phyloP scores from a whole-genome alignment of 306 rosid genomes.

The Luffa aegyptiaca region DNA sequence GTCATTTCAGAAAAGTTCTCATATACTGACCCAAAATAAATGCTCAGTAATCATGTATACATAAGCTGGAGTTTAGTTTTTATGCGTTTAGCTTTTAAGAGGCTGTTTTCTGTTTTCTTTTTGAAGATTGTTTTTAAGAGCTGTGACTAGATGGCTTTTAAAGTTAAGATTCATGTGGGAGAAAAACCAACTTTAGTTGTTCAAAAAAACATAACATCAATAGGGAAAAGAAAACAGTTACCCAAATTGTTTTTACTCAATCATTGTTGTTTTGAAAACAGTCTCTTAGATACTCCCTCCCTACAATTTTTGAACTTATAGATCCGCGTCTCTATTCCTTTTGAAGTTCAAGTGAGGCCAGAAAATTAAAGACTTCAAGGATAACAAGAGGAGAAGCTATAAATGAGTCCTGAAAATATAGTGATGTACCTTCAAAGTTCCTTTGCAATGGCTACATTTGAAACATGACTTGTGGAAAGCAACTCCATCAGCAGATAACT shows the following conservation, averaged over 20 bases:
- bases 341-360: background rate
- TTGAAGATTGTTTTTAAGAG: background rate
- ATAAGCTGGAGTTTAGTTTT: background rate
- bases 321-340: background rate
- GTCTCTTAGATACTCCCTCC: background rate
- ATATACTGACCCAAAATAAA: background rate
- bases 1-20: background rate
- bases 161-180: background rate
- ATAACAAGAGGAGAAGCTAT: background rate
- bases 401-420: background rate
- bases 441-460: conserved; percentile 94
- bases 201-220: background rate
- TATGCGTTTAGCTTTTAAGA: background rate
- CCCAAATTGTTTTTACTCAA: background rate
- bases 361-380: background rate
- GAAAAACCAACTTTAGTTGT: background rate
- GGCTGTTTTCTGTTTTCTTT: background rate
- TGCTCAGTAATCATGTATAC: background rate
- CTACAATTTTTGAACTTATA: background rate
- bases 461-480: conserved; percentile 85
- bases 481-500: conserved; percentile 85
- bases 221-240: background rate
- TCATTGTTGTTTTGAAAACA: background rate
- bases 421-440: conserved; percentile 66
- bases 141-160: background rate